phyloP scores from a whole-genome alignment of 371 early-diverging fungal genomes.

The Basidiobolus meristosporus region DNA sequence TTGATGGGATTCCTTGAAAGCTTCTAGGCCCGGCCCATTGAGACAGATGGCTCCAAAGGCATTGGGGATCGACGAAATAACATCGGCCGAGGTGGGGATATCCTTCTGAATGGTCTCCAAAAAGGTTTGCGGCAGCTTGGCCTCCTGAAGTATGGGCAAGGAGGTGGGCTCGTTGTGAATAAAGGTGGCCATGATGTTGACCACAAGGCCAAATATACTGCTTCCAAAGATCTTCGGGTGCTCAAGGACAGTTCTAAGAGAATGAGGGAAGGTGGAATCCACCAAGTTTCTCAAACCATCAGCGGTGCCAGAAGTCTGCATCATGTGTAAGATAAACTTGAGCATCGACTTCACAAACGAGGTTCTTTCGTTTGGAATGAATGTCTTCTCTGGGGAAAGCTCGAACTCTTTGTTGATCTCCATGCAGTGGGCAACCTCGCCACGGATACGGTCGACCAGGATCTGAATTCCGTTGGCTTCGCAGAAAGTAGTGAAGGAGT shows the following conservation, averaged over 20 bases:
- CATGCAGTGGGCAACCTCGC: constrained; percentile 1
- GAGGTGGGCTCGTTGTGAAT: constrained; percentile 95
- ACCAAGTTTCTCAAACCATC: constrained; percentile 86
- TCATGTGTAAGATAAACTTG: constrained; percentile 77
- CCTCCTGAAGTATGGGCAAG: constrained; percentile 78
- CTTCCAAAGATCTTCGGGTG: constrained; percentile 53
- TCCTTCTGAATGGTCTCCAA: constrained; percentile 37
- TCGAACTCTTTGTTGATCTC: background rate
- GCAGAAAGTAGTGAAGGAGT: constrained; percentile 63
- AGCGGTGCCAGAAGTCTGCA: constrained; percentile 75
- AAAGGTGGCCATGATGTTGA: constrained; percentile 84
- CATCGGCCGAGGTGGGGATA: constrained; percentile 54
- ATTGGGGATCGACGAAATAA: constrained; percentile 64
- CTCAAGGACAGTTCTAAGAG: constrained; percentile 50
- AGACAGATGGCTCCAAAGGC: constrained; percentile 92
- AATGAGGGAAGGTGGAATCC: constrained; percentile 67
- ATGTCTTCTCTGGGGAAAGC: background rate
- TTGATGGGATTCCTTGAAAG: constrained; percentile 48
- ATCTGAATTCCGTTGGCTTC: constrained; percentile 61
- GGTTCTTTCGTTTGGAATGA: constrained; percentile 26
- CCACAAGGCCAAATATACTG: constrained; percentile 47
- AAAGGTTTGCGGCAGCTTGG: constrained; percentile 65
- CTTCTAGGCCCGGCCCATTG: constrained; percentile 67
- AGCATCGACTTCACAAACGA: constrained; percentile 71
- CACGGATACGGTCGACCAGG: constrained; percentile 58